phyloP scores from a whole-genome alignment of 495 filamentous ascomycete species.

The Talaromyces ruber region DNA sequence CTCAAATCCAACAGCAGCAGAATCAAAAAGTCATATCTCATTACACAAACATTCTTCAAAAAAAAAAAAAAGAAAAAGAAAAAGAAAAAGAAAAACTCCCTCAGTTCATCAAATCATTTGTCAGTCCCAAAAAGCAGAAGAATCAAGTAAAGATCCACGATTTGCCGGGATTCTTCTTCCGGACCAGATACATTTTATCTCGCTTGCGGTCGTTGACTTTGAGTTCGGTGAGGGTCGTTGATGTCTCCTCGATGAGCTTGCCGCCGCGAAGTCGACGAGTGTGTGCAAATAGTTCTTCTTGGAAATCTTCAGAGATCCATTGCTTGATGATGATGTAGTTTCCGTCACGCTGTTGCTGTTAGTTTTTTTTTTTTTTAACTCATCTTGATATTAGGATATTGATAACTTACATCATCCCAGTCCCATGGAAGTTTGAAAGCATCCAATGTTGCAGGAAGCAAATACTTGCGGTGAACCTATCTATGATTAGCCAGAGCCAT shows the following conservation, averaged over 20 bases:
- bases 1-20: constrained; percentile 21
- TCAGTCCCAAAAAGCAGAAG: constrained; percentile 6
- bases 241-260: constrained; percentile 33
- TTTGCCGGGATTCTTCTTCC: constrained; percentile 46
- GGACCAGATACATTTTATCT: constrained; percentile 51
- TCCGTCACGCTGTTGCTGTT: constrained; percentile 39
- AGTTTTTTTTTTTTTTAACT: not conserved
- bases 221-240: constrained; percentile 38
- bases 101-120: not conserved
- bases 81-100: constrained; percentile 1
- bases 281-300: constrained; percentile 65
- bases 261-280: constrained; percentile 53
- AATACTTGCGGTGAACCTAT: constrained; percentile 40
- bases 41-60: constrained; percentile 5
- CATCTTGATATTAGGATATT: not conserved
- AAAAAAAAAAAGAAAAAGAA: constrained; percentile 9
- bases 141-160: constrained; percentile 27
- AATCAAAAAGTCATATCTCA: constrained; percentile 9
- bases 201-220: constrained; percentile 42
- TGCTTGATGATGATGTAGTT: constrained; percentile 70
- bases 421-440: constrained; percentile 41
- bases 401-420: constrained; percentile 35
- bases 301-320: constrained; percentile 65
- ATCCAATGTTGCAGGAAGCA: constrained; percentile 41
- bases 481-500: constrained; percentile 8